A percentile compares a stretch with the other conserved stretches of the same genome.
phyloP scores from a whole-genome alignment of 306 rosid genomes.

The Pueraria montana region DNA sequence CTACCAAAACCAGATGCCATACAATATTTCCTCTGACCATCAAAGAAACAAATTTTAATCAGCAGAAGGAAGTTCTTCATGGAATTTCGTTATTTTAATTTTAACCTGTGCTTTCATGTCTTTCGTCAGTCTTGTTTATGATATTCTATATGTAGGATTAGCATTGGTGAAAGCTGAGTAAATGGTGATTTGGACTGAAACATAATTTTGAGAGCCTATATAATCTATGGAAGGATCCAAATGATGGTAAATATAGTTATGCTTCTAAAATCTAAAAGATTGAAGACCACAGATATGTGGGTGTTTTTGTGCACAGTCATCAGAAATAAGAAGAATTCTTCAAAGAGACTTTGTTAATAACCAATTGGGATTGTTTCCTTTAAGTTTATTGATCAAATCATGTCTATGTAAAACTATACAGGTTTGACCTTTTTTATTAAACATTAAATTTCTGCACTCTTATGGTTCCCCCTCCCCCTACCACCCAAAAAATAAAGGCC shows the following conservation, averaged over 20 bases:
- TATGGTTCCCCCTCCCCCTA: not conserved
- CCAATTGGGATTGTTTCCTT: not conserved
- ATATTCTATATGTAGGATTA: constrained; percentile 15
- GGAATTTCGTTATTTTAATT: not conserved
- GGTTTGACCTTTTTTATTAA: not conserved
- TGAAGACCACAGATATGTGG: not conserved
- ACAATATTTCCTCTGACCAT: not conserved
- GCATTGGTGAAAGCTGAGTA: constrained; percentile 21
- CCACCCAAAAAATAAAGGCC: not conserved
- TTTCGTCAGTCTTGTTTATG: not conserved
- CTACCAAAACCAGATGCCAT: not conserved
- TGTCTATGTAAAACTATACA: not conserved
- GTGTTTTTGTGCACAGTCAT: not conserved
- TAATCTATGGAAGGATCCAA: not conserved
- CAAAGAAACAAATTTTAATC: constrained; percentile 20
- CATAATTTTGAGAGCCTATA: constrained; percentile 26
- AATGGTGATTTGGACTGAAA: constrained; percentile 8
- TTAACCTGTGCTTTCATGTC: not conserved
- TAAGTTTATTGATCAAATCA: constrained; percentile 18
- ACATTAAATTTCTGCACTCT: constrained; percentile 1
- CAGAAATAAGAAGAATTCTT: not conserved
- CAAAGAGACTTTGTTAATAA: constrained; percentile 16
- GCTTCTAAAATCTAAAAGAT: constrained; percentile 1
- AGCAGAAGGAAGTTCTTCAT: not conserved
- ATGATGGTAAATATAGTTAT: constrained; percentile 22